Conservation (phyloP, 345 rosid genomes). For the Populus davidiana region DNA sequence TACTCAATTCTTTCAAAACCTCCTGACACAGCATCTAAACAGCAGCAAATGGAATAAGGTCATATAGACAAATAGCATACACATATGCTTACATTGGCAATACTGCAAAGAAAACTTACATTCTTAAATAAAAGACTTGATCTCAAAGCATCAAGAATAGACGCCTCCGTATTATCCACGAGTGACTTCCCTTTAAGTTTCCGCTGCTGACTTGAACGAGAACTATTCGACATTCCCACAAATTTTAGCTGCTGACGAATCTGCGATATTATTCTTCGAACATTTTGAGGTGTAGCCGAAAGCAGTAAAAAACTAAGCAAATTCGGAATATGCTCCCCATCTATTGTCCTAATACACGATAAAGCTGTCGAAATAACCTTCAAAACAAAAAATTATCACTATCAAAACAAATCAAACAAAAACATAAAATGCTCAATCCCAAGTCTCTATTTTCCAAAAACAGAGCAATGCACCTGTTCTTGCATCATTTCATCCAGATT, state of each 20-base stretch:
- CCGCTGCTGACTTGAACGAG: conserved; percentile 35
- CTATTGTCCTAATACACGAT: conserved; percentile 67
- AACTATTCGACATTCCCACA: conserved; percentile 42
- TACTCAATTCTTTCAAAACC: conserved; percentile 61
- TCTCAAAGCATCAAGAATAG: conserved; percentile 69
- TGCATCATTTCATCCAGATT: conserved; percentile 63
- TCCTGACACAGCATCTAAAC: conserved; percentile 72
- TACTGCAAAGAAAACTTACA: conserved; percentile 35
- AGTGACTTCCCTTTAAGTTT: conserved; percentile 65
- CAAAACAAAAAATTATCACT: conserved; percentile 8
- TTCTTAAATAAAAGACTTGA: conserved; percentile 77
- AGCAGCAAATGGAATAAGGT: conserved; percentile 10
- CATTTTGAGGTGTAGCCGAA: conserved; percentile 64
- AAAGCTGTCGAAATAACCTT: conserved; percentile 71
- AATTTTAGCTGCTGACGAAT: conserved; percentile 69
- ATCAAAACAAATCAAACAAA: neutral
- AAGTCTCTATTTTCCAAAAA: neutral
- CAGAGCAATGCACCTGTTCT: conserved; percentile 52
- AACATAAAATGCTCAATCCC: no score
- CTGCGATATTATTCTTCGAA: conserved; percentile 63
- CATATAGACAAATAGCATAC: conserved; percentile 3
- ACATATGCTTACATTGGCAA: conserved; percentile 10
- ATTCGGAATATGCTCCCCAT: conserved; percentile 69
- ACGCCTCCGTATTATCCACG: conserved; percentile 50
- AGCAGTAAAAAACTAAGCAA: conserved; percentile 73